Conservation (phyloP, 169 alveolate species). For the Pseudocohnilembus persalinus region DNA sequence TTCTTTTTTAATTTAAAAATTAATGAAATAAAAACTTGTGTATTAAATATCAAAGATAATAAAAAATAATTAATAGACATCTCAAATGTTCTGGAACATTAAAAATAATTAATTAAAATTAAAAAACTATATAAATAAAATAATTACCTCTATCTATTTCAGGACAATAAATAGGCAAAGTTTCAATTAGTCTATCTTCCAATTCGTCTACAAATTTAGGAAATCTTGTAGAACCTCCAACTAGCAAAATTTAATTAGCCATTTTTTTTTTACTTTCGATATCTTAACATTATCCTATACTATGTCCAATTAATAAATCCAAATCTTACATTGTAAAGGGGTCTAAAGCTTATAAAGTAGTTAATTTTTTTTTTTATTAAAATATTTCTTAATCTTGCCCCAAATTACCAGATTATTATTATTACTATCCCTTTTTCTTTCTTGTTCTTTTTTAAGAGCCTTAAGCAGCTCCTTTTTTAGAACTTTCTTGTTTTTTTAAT, state of each 20-base stretch:
- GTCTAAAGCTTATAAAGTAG: slow-evolving; percentile 27
- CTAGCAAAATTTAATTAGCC: slow-evolving; percentile 61
- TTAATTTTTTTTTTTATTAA: background rate
- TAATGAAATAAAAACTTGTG: too few species aligned
- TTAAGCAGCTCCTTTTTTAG: background rate
- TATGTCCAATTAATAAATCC: slow-evolving; percentile 58
- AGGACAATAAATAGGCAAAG: slow-evolving; percentile 51
- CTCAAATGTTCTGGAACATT: too few species aligned
- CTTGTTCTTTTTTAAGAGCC: background rate
- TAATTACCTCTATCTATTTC: slow-evolving; percentile 56
- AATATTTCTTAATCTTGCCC: slow-evolving; percentile 11
- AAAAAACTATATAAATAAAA: too few species aligned
- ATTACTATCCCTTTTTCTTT: background rate
- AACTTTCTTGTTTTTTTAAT: background rate
- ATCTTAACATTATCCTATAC: slow-evolving; percentile 55
- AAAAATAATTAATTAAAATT: too few species aligned
- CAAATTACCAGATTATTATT: background rate
- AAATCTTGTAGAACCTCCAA: slow-evolving; percentile 60
- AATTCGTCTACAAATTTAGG: slow-evolving; percentile 59
- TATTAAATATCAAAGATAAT: too few species aligned
- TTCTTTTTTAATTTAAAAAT: too few species aligned
- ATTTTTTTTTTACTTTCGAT: slow-evolving; percentile 62
- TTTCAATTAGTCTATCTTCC: slow-evolving; percentile 62
- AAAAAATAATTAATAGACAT: too few species aligned
- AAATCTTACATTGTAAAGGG: slow-evolving; percentile 49